Base-by-base conservation (phyloP, 1,139 yeast genomes). In the Protomyces pachydermus region DNA sequence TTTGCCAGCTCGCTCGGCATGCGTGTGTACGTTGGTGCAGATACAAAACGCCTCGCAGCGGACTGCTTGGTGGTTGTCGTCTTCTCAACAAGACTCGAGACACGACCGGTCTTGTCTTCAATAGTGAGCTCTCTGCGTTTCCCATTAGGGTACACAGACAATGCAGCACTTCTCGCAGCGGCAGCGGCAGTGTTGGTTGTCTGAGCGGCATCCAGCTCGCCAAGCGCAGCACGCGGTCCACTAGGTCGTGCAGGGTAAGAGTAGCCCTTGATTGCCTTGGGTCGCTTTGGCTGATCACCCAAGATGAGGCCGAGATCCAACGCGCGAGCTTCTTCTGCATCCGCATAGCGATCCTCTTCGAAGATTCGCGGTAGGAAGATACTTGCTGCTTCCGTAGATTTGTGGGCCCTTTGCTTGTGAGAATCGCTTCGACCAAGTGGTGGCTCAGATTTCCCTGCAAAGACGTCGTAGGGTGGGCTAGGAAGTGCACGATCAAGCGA, bases 331-430 rank as follows among this genome's bases (percentile, higher is more conserved):
- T 53, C 64, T 18, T 60, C 64, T 3, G 64, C 64, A 35, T 60
- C 64, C 14, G 64, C 64, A 16, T 54, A 60, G 5, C 64, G 58
- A n/a, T 60, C 64, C 35, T 60, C 64, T 37, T 54, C 58, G 28
- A 60, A 54, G 10, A 60, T 60, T 14, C 58, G 50, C 16, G 62
- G 62, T 35, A 58, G 35, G 16, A 55, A 55, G 28, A 42, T 42
- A 2, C 46, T 42, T 8, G 56, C 52, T 16, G 51, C 53, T 28
- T 58, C 62, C 1, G 62, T 45, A 10, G 62, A 58, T 18, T 58
- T 58, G 56, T 52, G 62, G 10, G 62, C 56, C 16, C 56, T 25
- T 34, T 58, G 62, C 54, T 52, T 51, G 12, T 42, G 48, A 2
- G 48, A 4, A 18, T 42, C 48, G 8, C 28, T 16, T n/a, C 48